Conservation (phyloP, 1,284 basidiomycete species). For the Ustilago hordei region DNA sequence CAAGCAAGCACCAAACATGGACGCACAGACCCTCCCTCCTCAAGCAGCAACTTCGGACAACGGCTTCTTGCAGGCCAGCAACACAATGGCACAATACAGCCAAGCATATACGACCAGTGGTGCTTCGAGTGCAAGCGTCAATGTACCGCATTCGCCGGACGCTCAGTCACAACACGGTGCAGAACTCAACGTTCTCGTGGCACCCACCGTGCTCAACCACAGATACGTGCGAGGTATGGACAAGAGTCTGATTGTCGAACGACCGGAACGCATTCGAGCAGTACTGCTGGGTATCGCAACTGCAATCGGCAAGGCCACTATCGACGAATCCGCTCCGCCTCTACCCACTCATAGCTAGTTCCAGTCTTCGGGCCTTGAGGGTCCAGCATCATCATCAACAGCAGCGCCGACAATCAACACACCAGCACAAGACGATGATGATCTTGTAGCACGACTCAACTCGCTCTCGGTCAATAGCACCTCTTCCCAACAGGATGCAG, state of each 20-base stretch:
- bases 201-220: slow-evolving; percentile 64
- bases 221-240: slow-evolving; percentile 64
- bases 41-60: not conserved
- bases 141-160: not conserved
- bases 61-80: slow-evolving; percentile 2
- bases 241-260: slow-evolving; percentile 65
- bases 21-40: not conserved
- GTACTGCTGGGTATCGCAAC: slow-evolving; percentile 61
- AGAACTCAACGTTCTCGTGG: slow-evolving; percentile 59
- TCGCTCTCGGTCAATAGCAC: slow-evolving; percentile 36
- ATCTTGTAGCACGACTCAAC: slow-evolving; percentile 48
- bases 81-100: not conserved
- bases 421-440: slow-evolving; percentile 22
- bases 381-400: not conserved
- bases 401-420: not conserved
- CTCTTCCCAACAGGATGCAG: not conserved
- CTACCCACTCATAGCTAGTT: slow-evolving; percentile 8
- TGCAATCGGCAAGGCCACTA: slow-evolving; percentile 37
- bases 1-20: slow-evolving; percentile 2
- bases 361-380: not conserved
- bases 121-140: not conserved
- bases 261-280: slow-evolving; percentile 66
- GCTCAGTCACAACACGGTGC: slow-evolving; percentile 8
- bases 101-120: not conserved
- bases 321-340: slow-evolving; percentile 14